Evolutionary conservation across 768 basidiomycete species (phyloP), one percentile per base, ranked within the genome.

Genomic region (Infundibulicybe gibba): DNA sequence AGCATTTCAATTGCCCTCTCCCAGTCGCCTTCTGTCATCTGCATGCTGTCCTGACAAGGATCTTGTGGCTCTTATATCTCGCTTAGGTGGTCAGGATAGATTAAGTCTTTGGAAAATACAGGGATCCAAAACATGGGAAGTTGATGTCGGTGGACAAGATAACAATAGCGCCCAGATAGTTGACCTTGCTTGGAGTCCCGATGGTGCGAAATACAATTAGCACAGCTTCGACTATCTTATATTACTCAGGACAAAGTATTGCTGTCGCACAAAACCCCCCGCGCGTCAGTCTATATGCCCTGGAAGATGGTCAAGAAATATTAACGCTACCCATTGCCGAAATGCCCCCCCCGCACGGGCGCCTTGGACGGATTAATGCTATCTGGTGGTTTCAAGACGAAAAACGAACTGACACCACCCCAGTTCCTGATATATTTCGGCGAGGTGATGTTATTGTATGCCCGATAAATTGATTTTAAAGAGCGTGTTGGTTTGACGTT

Each of bases 1-100:
- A 8, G 25, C 25, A 25, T 25, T 25, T 8, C 25, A 25, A 37
- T 64, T 89, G 11, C 77, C 83, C 5, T 67, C 77, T 6, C 68
- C 77, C 25, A 78, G 77, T 45, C 79, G 83, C 34, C 55, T 90
- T 25, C 64, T 87, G 19, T 48, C 69, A 9, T 76, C 81, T 16
- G 80, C 89, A 40, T 90, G 89, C 56, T 90, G 90, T 61, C 88
- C 89, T 8, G 90, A 91, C 68, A 92, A 91, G 62, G 90, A 92
- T 63, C 70, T 91, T 35, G 66, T 90, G 3, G 69, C 83, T 20
- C 67, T 90, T 6, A 68, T 90, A 42, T 82, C 83, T 48, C 76
- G 80, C 21, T 68, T 84, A 19, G 86, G 81, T 30, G 80, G 81
- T 30, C 75, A 77, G 51, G 87, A 90, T 57, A 76, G 80, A 49